Percentiles rank a stretch among this genome's conserved stretches.
Evolutionary conservation across 2,329 filamentous ascomycete genomes (phyloP).

Genomic region (Cryphonectria carpinicola): DNA sequence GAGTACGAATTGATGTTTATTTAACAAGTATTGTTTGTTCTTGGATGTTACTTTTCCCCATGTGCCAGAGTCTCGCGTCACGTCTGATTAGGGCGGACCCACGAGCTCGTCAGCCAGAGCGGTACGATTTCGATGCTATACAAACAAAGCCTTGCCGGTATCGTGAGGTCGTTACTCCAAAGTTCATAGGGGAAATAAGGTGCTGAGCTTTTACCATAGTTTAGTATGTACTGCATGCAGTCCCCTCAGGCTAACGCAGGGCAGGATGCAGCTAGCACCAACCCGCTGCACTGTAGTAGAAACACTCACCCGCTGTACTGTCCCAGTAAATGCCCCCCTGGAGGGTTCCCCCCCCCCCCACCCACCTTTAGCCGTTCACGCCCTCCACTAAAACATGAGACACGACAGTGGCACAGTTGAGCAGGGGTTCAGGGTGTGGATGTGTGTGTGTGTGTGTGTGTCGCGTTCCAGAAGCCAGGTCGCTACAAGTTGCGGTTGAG

Average conservation of each 20-base stretch:
- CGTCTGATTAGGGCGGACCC: not conserved
- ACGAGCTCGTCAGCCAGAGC: not conserved
- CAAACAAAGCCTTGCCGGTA: too few species aligned
- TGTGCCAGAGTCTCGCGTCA: not conserved
- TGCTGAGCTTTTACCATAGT: not conserved
- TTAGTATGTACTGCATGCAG: not conserved
- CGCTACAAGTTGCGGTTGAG: not conserved
- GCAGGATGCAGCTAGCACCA: not conserved
- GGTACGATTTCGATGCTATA: too few species aligned
- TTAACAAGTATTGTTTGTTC: not conserved
- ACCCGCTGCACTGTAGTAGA: too few species aligned
- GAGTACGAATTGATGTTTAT: not conserved
- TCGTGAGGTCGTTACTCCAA: too few species aligned
- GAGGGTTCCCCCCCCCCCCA: not conserved
- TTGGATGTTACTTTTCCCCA: not conserved
- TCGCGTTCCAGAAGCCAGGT: slow-evolving; percentile 1
- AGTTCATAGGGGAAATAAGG: too few species aligned
- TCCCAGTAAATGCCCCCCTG: not conserved
- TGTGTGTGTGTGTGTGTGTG: not conserved
- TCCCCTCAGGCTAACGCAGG: not conserved
- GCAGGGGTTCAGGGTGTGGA: not conserved
- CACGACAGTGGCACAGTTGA: not conserved
- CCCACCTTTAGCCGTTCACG: not conserved
- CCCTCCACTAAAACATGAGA: not conserved
- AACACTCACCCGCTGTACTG: not conserved